phyloP scores from a whole-genome alignment of 805 yeast genomes.

The Barnettozyma salicaria region DNA sequence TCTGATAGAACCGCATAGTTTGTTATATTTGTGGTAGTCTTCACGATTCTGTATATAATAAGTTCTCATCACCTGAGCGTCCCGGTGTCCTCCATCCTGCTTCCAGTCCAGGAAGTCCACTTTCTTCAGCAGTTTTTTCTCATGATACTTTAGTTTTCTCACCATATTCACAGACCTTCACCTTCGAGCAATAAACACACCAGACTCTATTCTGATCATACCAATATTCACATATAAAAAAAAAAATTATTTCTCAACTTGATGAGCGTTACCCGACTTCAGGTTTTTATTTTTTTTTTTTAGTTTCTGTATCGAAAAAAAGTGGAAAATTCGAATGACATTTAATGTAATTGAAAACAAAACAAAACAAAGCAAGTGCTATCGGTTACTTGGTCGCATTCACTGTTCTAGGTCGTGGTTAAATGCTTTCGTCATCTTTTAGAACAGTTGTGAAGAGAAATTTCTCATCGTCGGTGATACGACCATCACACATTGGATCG shows the following conservation, averaged over 20 bases:
- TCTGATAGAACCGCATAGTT: conserved; percentile 85
- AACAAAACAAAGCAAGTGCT: not conserved
- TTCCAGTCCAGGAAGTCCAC: conserved; percentile 98
- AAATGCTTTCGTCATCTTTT: not conserved
- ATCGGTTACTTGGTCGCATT: not conserved
- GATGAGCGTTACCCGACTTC: conserved; percentile 13
- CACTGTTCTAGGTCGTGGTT: too few species aligned
- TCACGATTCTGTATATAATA: conserved; percentile 93
- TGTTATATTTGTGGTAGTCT: conserved; percentile 92
- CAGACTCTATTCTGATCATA: not conserved
- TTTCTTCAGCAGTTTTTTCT: conserved; percentile 87
- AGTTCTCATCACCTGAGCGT: conserved; percentile 91
- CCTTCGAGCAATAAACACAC: not conserved
- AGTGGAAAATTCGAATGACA: too few species aligned
- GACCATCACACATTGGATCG: conserved; percentile 69
- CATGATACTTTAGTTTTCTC: conserved; percentile 88
- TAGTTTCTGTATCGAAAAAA: conserved; percentile 1
- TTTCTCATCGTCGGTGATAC: conserved; percentile 29
- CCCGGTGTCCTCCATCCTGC: conserved; percentile 91
- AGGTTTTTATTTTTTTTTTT: too few species aligned
- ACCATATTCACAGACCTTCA: conserved; percentile 45
- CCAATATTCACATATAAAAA: not conserved
- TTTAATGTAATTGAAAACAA: too few species aligned
- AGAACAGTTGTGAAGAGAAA: conserved; percentile 21
- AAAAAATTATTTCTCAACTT: conserved; percentile 1